These are phyloP conservation scores for Starmerella vaccinii DNA, from an alignment of 805 yeast species.

Conservation along the genomic window DNA sequence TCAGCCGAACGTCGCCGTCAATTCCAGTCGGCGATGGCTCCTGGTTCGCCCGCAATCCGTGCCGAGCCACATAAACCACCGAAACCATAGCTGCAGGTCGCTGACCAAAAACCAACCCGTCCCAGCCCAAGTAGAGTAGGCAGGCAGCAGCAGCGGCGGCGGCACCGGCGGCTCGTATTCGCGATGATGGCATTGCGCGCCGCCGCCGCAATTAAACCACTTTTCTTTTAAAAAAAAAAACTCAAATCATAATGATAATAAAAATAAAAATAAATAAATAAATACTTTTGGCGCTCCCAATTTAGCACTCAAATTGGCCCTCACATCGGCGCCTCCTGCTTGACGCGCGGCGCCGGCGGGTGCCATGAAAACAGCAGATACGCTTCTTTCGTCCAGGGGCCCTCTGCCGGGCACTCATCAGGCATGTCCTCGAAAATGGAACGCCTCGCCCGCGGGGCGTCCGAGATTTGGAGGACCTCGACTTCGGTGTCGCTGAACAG, in stretches of 20 bases:
- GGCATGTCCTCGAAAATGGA: constrained; percentile 21
- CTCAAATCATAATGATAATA: too few relatives aligned
- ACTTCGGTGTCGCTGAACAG: constrained; percentile 14
- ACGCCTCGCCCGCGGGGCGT: background rate
- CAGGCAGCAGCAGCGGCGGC: background rate
- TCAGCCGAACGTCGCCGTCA: constrained; percentile 78
- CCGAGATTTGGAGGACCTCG: constrained; percentile 7
- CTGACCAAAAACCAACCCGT: background rate
- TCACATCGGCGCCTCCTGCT: background rate
- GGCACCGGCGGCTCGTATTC: too few relatives aligned
- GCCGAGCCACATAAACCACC: constrained; percentile 32
- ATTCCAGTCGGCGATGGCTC: constrained; percentile 75
- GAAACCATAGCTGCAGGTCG: constrained; percentile 10
- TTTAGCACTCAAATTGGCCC: too few relatives aligned
- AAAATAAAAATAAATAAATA: background rate
- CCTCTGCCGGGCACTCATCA: constrained; percentile 14
- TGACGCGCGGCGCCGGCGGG: constrained; percentile 15
- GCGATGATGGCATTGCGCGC: too few relatives aligned
- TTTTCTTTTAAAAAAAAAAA: too few relatives aligned
- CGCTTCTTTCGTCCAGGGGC: constrained; percentile 30
- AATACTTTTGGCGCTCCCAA: too few relatives aligned
- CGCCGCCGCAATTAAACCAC: too few relatives aligned
- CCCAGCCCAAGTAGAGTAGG: background rate
- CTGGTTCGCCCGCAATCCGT: constrained; percentile 73
- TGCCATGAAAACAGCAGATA: constrained; percentile 27